A percentile compares a stretch with the other conserved stretches of the same genome.
Conservation (phyloP, 2,329 filamentous ascomycete species). For the Atkinsonella texensis region DNA sequence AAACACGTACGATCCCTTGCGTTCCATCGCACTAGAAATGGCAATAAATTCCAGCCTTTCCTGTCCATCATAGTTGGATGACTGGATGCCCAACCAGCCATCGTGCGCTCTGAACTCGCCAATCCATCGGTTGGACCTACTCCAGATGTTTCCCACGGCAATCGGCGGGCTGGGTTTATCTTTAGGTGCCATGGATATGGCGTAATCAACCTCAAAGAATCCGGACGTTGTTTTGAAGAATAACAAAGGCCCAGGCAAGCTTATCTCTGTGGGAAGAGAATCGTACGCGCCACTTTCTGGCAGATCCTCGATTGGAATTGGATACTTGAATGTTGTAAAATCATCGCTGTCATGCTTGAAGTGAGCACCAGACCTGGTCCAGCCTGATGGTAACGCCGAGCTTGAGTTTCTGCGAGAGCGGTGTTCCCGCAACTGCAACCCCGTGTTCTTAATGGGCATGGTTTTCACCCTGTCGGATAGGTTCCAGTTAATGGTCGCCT, state of each 20-base stretch:
- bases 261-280: conserved; percentile 17
- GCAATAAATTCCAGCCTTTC: conserved; percentile 33
- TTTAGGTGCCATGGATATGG: conserved; percentile 23
- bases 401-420: conserved; percentile 20
- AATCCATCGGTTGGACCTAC: conserved; percentile 24
- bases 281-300: conserved; percentile 19
- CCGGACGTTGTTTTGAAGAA: conserved; percentile 27
- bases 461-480: conserved; percentile 26
- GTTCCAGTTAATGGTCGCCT: conserved; percentile 25
- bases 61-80: conserved; percentile 33
- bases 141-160: conserved; percentile 31
- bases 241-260: conserved; percentile 26
- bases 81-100: conserved; percentile 31
- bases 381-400: conserved; percentile 25
- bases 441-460: conserved; percentile 24
- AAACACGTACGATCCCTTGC: conserved; percentile 28
- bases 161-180: conserved; percentile 26
- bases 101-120: conserved; percentile 32
- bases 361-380: conserved; percentile 24
- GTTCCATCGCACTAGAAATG: conserved; percentile 28
- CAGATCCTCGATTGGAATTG: conserved; percentile 26
- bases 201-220: conserved; percentile 29
- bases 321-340: conserved; percentile 28
- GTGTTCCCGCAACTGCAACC: conserved; percentile 27
- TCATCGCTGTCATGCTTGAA: conserved; percentile 30